phyloP scores from a whole-genome alignment of 2,329 filamentous ascomycete species.

The Trichoderma breve region DNA sequence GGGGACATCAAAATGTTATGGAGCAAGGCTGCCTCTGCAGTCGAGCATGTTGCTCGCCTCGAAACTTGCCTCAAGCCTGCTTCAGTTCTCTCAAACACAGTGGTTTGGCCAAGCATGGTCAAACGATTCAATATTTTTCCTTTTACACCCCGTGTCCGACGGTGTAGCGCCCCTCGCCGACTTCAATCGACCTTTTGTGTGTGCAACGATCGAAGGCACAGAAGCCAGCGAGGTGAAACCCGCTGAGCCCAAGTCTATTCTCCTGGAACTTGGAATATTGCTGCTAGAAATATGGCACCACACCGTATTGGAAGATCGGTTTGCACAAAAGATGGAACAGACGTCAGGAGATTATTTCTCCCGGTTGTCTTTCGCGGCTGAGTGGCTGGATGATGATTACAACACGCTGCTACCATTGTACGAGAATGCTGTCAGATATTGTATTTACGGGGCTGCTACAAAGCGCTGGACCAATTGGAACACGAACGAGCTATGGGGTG shows the following conservation, averaged over 20 bases:
- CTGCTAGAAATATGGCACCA: constrained; percentile 14
- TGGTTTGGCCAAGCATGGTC: constrained; percentile 10
- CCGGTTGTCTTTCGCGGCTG: background rate
- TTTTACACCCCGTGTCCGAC: background rate
- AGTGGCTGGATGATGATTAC: constrained; percentile 8
- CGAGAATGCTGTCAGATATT: constrained; percentile 7
- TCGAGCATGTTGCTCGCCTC: constrained; percentile 11
- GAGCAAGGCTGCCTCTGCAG: background rate
- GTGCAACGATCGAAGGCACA: background rate
- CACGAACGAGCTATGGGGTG: background rate
- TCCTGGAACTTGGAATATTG: constrained; percentile 14
- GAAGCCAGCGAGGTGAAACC: background rate
- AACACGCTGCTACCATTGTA: background rate
- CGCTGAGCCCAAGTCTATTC: background rate
- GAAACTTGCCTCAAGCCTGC: constrained; percentile 8
- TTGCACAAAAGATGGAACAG: background rate
- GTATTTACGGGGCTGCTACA: background rate
- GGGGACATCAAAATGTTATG: background rate
- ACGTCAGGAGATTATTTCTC: background rate
- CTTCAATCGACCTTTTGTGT: constrained; percentile 8
- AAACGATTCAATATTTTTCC: constrained; percentile 5
- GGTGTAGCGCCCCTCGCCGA: background rate
- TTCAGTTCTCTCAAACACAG: constrained; percentile 7
- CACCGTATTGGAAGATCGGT: background rate
- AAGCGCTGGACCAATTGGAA: constrained; percentile 7